Evolutionary conservation across 441 rosid genomes (phyloP).

Genomic region (Croton setiger): DNA sequence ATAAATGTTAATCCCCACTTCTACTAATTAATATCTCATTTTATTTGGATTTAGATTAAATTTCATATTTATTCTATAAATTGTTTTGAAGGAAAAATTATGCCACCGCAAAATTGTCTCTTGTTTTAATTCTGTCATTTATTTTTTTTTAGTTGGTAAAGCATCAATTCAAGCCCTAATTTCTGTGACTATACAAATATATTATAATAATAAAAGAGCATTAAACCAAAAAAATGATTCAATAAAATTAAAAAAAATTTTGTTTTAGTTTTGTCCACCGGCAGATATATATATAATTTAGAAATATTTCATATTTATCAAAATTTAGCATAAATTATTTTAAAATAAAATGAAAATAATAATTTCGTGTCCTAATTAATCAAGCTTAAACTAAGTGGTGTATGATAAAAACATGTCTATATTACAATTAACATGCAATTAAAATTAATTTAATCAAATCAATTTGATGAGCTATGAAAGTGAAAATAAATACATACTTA

Average conservation of each 20-base stretch:
- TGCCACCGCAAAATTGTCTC: not conserved
- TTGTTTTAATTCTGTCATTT: too few relatives aligned
- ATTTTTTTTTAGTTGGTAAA: not conserved
- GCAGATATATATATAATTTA: not conserved
- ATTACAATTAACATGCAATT: too few relatives aligned
- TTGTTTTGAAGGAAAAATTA: not conserved
- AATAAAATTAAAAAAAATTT: not conserved
- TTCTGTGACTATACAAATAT: not conserved
- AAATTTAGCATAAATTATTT: too few relatives aligned
- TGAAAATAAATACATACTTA: too few relatives aligned
- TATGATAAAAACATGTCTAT: too few relatives aligned
- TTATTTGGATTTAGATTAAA: not conserved
- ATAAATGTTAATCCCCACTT: not conserved
- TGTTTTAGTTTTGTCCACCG: not conserved
- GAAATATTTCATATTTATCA: not conserved
- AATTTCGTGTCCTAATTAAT: too few relatives aligned
- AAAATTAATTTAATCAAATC: too few relatives aligned
- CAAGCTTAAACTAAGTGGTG: too few relatives aligned
- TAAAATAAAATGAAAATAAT: too few relatives aligned
- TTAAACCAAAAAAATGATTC: slow-evolving; percentile 1
- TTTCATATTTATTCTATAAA: not conserved
- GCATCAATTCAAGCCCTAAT: not conserved
- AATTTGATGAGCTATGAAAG: too few relatives aligned
- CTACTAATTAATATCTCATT: too few relatives aligned
- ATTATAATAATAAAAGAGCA: not conserved